Conservation (phyloP, 2,329 filamentous ascomycete genomes). For the Chaetomium globosum region DNA sequence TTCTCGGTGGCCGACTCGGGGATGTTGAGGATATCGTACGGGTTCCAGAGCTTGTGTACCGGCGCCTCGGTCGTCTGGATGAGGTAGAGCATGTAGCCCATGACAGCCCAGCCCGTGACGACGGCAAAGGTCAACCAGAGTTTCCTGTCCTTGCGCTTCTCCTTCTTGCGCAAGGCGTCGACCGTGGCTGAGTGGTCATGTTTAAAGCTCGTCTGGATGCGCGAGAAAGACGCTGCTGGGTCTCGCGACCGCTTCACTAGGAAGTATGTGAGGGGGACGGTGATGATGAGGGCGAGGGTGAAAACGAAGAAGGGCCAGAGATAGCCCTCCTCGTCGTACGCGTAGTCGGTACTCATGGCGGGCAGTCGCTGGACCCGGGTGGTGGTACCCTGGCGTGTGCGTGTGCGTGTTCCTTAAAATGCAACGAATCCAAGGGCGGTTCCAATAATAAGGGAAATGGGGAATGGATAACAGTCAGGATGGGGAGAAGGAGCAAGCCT, state of each 20-base stretch:
- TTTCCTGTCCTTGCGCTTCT: constrained; percentile 86
- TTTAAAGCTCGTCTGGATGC: constrained; percentile 79
- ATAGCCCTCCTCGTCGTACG: constrained; percentile 96
- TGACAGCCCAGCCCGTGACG: constrained; percentile 75
- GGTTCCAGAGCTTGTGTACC: constrained; percentile 84
- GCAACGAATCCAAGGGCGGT: neutral
- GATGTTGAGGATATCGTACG: constrained; percentile 90
- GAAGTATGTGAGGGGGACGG: constrained; percentile 85
- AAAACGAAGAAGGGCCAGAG: constrained; percentile 99
- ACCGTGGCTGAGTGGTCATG: constrained; percentile 83
- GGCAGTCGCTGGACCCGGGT: constrained; percentile 31
- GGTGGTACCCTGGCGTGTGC: constrained; percentile 1
- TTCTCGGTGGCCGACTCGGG: constrained; percentile 84
- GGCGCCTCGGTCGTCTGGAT: constrained; percentile 76
- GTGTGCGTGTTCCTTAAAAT: neutral
- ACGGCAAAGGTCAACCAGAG: constrained; percentile 81
- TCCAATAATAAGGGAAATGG: neutral
- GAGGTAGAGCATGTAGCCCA: constrained; percentile 89
- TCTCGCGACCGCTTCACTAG: constrained; percentile 77
- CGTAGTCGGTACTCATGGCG: constrained; percentile 92
- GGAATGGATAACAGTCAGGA: neutral
- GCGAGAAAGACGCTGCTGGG: constrained; percentile 76
- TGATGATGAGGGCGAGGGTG: constrained; percentile 83
- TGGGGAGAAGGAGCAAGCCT: constrained; percentile 9
- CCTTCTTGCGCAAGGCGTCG: constrained; percentile 76